A percentile compares a stretch with the other conserved stretches of the same genome.
These are phyloP conservation scores for Lactarius sp. DNA, from an alignment of 768 basidiomycete genomes.

Conservation along the genomic window DNA sequence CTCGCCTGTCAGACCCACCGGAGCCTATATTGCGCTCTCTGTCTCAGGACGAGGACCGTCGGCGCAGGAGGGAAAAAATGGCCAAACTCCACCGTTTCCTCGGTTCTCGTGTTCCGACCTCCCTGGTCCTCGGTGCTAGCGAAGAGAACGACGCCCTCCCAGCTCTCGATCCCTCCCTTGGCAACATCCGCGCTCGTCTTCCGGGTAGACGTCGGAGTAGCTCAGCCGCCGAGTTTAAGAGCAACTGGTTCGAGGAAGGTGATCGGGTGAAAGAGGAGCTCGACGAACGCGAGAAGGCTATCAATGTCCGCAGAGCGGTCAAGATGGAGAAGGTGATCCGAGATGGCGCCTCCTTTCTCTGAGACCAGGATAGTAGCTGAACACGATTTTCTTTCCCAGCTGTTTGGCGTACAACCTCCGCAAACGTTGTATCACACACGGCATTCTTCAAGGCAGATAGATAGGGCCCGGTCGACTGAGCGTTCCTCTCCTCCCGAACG, in stretches of 20 bases:
- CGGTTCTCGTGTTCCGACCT: conserved; percentile 72
- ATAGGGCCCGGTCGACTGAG: conserved; percentile 15
- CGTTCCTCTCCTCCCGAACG: conserved; percentile 3
- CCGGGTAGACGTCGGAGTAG: conserved; percentile 50
- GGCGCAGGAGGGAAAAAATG: conserved; percentile 68
- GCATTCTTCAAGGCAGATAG: conserved; percentile 36
- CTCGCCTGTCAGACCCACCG: conserved; percentile 43
- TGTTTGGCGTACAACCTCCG: conserved; percentile 79
- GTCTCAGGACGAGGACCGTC: conserved; percentile 55
- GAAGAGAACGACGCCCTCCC: conserved; percentile 34
- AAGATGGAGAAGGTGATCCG: conserved; percentile 83
- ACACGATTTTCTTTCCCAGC: conserved; percentile 37
- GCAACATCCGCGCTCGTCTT: conserved; percentile 27
- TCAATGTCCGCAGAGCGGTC: conserved; percentile 71
- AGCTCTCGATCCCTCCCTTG: conserved; percentile 26
- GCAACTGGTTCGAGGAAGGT: conserved; percentile 49
- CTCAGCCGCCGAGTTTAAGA: conserved; percentile 43
- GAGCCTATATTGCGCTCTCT: conserved; percentile 37
- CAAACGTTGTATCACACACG: conserved; percentile 74
- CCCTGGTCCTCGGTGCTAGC: conserved; percentile 54
- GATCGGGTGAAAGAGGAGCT: conserved; percentile 69
- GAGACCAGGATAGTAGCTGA: background rate
- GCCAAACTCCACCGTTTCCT: conserved; percentile 82
- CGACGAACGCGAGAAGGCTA: conserved; percentile 66
- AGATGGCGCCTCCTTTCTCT: background rate